Percentiles rank a stretch among this genome's conserved stretches.
Conservation (phyloP, 129 eudicot species). For the Arctium minus region DNA sequence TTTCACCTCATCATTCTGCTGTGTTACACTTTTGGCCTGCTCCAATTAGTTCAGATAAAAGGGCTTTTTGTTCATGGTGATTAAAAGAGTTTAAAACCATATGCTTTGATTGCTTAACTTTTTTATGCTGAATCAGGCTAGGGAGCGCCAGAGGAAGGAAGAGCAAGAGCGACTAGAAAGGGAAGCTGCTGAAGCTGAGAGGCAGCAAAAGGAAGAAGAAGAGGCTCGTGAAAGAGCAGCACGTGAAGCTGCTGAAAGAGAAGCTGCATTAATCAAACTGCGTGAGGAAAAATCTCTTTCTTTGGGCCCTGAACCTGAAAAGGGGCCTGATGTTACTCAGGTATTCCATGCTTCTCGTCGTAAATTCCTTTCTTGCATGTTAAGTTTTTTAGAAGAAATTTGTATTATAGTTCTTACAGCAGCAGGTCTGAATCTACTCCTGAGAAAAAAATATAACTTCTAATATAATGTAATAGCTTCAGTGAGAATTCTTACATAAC, state of each 20-base stretch:
- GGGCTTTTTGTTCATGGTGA: background rate
- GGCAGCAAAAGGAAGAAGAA: constrained; percentile 81
- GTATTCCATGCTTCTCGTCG: constrained; percentile 33
- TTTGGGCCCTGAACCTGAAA: constrained; percentile 91
- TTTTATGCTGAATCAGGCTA: constrained; percentile 49
- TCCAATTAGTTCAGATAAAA: background rate
- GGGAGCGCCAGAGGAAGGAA: constrained; percentile 84
- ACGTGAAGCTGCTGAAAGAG: constrained; percentile 93
- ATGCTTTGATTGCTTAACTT: background rate
- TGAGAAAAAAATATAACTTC: background rate
- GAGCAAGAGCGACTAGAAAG: constrained; percentile 77
- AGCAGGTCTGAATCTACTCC: constrained; percentile 6
- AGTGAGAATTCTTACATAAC: background rate
- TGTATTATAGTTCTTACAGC: background rate
- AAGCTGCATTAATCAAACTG: constrained; percentile 69
- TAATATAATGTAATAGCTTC: background rate
- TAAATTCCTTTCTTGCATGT: background rate
- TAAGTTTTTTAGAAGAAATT: background rate
- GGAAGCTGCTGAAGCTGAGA: constrained; percentile 94
- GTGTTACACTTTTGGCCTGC: background rate
- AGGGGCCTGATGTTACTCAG: constrained; percentile 90
- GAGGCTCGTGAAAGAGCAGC: constrained; percentile 86
- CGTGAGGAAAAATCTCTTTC: constrained; percentile 70
- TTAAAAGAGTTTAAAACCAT: background rate
- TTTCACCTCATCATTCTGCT: background rate